phyloP scores from a whole-genome alignment of 1,139 yeast species.

The Casaregolazyma suthepensis region DNA sequence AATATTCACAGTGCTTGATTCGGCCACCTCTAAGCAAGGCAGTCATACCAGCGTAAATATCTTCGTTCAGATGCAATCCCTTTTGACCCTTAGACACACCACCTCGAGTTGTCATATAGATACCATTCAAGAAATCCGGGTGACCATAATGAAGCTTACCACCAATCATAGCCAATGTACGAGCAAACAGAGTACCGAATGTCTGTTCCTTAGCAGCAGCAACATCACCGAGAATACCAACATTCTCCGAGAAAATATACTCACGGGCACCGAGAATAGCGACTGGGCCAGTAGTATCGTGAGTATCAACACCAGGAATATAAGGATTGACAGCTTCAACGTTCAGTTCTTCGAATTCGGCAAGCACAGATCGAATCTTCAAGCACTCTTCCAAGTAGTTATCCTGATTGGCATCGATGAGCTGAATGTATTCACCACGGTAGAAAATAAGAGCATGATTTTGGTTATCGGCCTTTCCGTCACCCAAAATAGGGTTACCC shows the following conservation, averaged over 20 bases:
- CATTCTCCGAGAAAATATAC: constrained; percentile 96
- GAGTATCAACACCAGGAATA: constrained; percentile 37
- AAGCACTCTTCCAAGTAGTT: constrained; percentile 97
- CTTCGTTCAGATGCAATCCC: constrained; percentile 97
- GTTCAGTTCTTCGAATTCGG: constrained; percentile 95
- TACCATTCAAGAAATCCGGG: constrained; percentile 95
- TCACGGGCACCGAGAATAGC: constrained; percentile 99
- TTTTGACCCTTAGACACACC: constrained; percentile 99
- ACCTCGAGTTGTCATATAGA: constrained; percentile 96
- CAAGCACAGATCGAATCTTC: constrained; percentile 93
- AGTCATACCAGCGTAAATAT: constrained; percentile 99
- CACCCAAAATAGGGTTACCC: constrained; percentile 98
- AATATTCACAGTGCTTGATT: constrained; percentile 97
- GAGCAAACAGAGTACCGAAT: constrained; percentile 95
- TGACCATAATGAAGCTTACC: constrained; percentile 99
- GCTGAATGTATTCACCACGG: constrained; percentile 97
- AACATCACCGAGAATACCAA: constrained; percentile 98
- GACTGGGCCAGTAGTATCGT: constrained; percentile 49
- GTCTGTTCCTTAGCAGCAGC: constrained; percentile 99
- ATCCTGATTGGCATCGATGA: constrained; percentile 98
- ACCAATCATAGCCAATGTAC: constrained; percentile 97
- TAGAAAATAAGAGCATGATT: constrained; percentile 94
- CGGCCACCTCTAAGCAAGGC: constrained; percentile 98
- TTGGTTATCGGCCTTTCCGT: constrained; percentile 99
- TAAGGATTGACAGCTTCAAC: constrained; percentile 44